Conservation (phyloP, 495 filamentous ascomycete species). For the Penicillium riverlandense region DNA sequence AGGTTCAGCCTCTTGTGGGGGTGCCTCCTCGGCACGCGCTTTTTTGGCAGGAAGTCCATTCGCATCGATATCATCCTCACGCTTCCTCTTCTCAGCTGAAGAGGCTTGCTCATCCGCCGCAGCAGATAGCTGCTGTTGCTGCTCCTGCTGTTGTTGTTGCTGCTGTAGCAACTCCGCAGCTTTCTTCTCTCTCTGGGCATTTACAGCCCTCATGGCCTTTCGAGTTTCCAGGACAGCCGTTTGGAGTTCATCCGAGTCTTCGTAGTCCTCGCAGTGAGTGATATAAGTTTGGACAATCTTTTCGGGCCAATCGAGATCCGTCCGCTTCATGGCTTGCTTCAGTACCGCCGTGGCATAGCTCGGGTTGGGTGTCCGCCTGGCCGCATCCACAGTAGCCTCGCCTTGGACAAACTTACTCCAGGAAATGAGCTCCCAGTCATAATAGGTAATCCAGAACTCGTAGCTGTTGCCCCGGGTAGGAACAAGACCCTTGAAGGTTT, state of each 20-base stretch:
- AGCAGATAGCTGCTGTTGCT: constrained; percentile 17
- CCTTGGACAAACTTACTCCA: constrained; percentile 52
- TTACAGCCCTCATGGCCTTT: constrained; percentile 54
- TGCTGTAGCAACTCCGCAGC: constrained; percentile 44
- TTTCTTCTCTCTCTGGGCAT: constrained; percentile 61
- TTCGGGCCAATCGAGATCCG: constrained; percentile 84
- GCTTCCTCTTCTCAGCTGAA: constrained; percentile 61
- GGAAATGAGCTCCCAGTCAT: constrained; percentile 78
- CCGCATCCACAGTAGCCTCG: constrained; percentile 39
- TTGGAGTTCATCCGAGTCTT: constrained; percentile 63
- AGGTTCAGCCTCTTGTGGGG: constrained; percentile 21
- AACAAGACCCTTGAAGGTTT: constrained; percentile 66
- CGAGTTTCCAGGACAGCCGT: constrained; percentile 62
- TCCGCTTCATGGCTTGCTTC: constrained; percentile 60
- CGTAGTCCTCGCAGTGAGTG: constrained; percentile 82
- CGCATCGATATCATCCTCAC: constrained; percentile 46
- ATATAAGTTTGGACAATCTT: constrained; percentile 76
- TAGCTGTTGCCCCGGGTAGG: constrained; percentile 63
- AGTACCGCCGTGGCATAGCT: constrained; percentile 65
- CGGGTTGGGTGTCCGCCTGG: constrained; percentile 45
- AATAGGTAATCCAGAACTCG: constrained; percentile 90
- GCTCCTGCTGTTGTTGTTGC: constrained; percentile 21
- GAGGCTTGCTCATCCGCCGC: constrained; percentile 15
- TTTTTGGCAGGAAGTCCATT: constrained; percentile 50
- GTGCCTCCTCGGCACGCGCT: constrained; percentile 42